Percentiles rank a stretch among this genome's conserved stretches.
phyloP scores from a whole-genome alignment of 305 asterid species.

The Andrographis paniculata region DNA sequence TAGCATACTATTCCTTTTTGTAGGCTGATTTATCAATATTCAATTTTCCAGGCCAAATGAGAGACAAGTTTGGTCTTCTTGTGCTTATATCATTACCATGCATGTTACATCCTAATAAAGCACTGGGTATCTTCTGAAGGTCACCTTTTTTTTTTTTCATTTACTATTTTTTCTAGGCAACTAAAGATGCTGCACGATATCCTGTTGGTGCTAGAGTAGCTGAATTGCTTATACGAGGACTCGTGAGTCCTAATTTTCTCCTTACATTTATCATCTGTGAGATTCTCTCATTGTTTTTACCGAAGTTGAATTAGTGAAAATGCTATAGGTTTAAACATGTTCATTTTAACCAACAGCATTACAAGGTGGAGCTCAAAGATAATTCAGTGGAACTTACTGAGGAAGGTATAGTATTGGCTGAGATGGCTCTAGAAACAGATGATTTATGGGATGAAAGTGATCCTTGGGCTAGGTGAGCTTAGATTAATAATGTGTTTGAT shows the following conservation, averaged over 20 bases:
- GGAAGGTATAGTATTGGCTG: constrained; percentile 83
- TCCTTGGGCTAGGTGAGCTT: constrained; percentile 94
- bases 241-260: constrained; percentile 41
- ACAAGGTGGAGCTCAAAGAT: constrained; percentile 86
- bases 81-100: constrained; percentile 11
- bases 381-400: constrained; percentile 95
- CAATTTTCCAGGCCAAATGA: constrained; percentile 3
- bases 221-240: constrained; percentile 68
- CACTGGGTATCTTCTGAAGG: constrained; percentile 1
- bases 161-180: constrained; percentile 42
- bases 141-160: constrained; percentile 7
- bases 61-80: not conserved
- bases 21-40: not conserved
- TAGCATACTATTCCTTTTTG: constrained; percentile 11
- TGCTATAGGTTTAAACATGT: constrained; percentile 8
- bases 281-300: not conserved
- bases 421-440: constrained; percentile 93
- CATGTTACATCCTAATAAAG: not conserved
- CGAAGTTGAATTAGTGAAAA: constrained; percentile 1
- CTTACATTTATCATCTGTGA: not conserved
- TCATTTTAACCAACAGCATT: constrained; percentile 58
- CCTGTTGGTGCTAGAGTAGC: constrained; percentile 99
- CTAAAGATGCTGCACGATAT: constrained; percentile 82
- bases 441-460: constrained; percentile 99
- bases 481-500: constrained; percentile 9